Evolutionary conservation across 176 grass and related monocot species (phyloP), one percentile per base, ranked within the genome.

Genomic region (Pharus latifolius): DNA sequence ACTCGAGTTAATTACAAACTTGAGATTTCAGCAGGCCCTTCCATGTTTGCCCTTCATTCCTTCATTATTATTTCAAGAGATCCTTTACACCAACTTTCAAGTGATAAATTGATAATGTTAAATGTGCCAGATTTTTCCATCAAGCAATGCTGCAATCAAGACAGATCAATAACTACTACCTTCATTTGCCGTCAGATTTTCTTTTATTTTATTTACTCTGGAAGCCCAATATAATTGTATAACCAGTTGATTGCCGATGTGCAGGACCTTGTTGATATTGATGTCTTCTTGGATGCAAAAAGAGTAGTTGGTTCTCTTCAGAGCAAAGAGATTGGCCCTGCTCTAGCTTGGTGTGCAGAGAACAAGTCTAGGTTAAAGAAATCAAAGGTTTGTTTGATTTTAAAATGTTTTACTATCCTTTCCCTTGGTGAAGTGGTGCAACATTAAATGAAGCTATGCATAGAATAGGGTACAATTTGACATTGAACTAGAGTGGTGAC

Each of bases 291-390:
- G 6, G 87, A 95, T 75, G 90, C 87, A 50, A 99, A 88, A 86
- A 80, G 75, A 83, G 82, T 99, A 65, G 88, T 95, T 27, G 87
- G 88, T 76, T 99, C 96, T 80, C 96, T 99, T 74, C 85, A 69
- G 42, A 91, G 91, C 48, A 95, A 88, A 63, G 91, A 99, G 75
- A 84, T 88, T 23, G 52, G 63, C 79, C 87, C 79, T 73, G 96
- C 90, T 82, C 72, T 99, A 64, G 79, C 82, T 49, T 99, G 96
- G 90, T 99, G 87, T 88, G 84, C 96, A 34, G 96, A 99, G 83
- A 99, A 99, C 73, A 99, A 91, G 70, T 88, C 90, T 17, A 84
- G 90, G 32, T 73, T 99, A 78, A 99, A 99, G 87, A 99, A 99
- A 81, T 88, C 90, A 15, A 99, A 99, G 95, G 95, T 99, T 80